These are phyloP conservation scores for Botrytis medusae DNA, from an alignment of 2,329 filamentous ascomycete genomes.

Conservation along the genomic window DNA sequence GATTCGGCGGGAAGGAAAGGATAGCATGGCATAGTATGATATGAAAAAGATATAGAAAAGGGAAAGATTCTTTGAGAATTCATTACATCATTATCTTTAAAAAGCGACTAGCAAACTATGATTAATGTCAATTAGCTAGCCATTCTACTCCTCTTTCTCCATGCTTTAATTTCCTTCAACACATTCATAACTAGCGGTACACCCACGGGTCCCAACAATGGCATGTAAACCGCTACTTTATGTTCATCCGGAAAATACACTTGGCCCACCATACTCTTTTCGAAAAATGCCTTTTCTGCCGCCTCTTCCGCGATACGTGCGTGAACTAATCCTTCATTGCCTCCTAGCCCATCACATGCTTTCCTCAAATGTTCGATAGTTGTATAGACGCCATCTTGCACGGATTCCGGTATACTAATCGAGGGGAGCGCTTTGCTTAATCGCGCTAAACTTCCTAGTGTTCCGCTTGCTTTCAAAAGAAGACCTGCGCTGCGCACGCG, in stretches of 20 bases:
- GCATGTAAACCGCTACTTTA: constrained; percentile 94
- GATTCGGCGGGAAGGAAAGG: not conserved
- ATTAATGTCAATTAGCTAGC: not conserved
- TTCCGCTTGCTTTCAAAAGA: constrained; percentile 85
- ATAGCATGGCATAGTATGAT: not conserved
- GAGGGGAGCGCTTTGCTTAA: constrained; percentile 80
- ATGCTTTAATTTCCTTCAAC: constrained; percentile 71
- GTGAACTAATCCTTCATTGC: constrained; percentile 68
- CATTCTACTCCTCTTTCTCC: constrained; percentile 36
- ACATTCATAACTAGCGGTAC: constrained; percentile 85
- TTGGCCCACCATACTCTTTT: constrained; percentile 98
- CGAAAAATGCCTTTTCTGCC: constrained; percentile 93
- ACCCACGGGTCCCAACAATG: constrained; percentile 83
- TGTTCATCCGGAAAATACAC: constrained; percentile 99
- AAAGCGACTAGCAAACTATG: not conserved
- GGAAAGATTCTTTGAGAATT: not conserved
- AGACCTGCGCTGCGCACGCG: constrained; percentile 85
- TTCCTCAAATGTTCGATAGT: constrained; percentile 75
- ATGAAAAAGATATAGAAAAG: not conserved
- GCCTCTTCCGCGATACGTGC: constrained; percentile 83
- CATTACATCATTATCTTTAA: constrained; percentile 20
- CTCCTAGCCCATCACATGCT: constrained; percentile 71
- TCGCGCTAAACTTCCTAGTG: constrained; percentile 86
- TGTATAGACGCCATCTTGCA: constrained; percentile 80
- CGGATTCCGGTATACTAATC: constrained; percentile 85